Conservation (phyloP, 2,329 filamentous ascomycete species). For the Penicillium aurantiogriseum region DNA sequence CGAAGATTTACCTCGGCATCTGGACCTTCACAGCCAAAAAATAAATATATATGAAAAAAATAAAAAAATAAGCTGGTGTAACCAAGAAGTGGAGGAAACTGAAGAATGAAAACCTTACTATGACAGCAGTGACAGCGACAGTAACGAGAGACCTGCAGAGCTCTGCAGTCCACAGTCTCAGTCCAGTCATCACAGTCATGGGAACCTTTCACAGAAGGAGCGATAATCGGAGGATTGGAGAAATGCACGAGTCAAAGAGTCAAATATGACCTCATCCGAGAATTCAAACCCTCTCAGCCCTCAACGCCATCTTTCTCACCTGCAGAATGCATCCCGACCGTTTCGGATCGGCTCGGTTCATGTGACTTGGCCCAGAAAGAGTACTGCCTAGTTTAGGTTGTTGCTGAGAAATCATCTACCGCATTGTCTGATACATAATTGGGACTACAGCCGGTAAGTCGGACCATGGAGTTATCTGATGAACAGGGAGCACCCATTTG, state of each 20-base stretch:
- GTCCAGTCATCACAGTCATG: not conserved
- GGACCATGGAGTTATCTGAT: conserved; percentile 4
- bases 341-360: conserved; percentile 17
- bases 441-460: not conserved
- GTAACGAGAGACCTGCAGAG: not conserved
- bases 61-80: not conserved
- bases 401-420: not conserved
- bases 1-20: conserved; percentile 9
- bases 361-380: conserved; percentile 10
- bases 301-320: conserved; percentile 1
- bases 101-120: conserved; percentile 10
- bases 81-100: not conserved
- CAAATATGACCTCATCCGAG: conserved; percentile 13
- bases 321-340: conserved; percentile 13
- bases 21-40: conserved; percentile 5
- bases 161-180: conserved; percentile 3
- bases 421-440: not conserved
- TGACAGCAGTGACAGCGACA: conserved; percentile 1
- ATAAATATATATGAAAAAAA: too few species aligned
- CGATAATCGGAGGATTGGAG: conserved; percentile 3
- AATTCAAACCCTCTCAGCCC: not conserved
- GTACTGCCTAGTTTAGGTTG: conserved; percentile 3
- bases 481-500: not conserved
- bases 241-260: not conserved
- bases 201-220: not conserved